Conservation (phyloP, 1,284 basidiomycete genomes). For the Sanghuangporus weigelae region DNA sequence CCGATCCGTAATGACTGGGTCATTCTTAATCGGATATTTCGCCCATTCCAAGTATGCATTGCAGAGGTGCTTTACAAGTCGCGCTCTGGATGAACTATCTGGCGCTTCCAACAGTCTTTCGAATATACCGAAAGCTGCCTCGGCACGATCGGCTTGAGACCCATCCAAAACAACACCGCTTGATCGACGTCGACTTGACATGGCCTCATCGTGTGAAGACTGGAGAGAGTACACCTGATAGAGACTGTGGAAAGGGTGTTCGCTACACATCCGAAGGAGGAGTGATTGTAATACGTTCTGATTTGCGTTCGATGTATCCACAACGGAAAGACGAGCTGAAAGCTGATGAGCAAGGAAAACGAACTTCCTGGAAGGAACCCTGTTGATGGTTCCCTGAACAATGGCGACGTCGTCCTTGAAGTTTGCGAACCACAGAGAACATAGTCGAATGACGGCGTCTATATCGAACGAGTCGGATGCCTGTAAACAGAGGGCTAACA, state of each 20-base stretch:
- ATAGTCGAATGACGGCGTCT: conserved; percentile 74
- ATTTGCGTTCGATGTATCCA: conserved; percentile 35
- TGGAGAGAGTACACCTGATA: conserved; percentile 83
- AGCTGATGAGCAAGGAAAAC: conserved; percentile 90
- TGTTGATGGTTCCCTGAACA: conserved; percentile 36
- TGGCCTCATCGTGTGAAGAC: conserved; percentile 27
- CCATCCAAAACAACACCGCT: conserved; percentile 32
- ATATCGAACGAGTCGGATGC: conserved; percentile 73
- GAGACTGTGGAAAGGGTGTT: conserved; percentile 93
- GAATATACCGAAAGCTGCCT: conserved; percentile 70
- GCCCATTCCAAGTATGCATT: conserved; percentile 82
- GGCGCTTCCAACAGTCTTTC: conserved; percentile 46
- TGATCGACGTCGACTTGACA: conserved; percentile 14
- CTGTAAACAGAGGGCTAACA: conserved; percentile 76
- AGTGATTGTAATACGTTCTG: conserved; percentile 65
- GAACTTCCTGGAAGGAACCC: conserved; percentile 86
- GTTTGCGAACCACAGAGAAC: conserved; percentile 90
- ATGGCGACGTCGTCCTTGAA: conserved; percentile 45
- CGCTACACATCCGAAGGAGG: conserved; percentile 72
- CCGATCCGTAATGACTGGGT: conserved; percentile 20
- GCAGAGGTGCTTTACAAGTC: conserved; percentile 64
- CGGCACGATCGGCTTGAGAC: conserved; percentile 51
- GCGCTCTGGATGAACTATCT: conserved; percentile 36
- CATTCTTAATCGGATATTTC: conserved; percentile 45
- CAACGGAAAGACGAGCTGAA: conserved; percentile 72